Percentiles rank a stretch among this genome's conserved stretches.
Evolutionary conservation across 2,329 filamentous ascomycete genomes (phyloP).

Genomic region (Penicillium sp.): DNA sequence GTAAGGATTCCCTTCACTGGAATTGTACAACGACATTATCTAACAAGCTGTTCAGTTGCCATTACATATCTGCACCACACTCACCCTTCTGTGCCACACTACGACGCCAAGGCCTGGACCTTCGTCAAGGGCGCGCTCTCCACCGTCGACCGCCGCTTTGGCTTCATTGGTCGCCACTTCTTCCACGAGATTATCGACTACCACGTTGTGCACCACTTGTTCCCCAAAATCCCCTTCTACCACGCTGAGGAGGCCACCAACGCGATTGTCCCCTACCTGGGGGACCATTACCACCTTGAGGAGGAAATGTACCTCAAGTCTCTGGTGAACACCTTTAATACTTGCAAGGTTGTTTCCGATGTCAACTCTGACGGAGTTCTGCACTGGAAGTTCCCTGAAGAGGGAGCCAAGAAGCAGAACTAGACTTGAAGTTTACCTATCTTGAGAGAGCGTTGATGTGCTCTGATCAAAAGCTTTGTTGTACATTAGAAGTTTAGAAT

Average conservation of each 20-base stretch:
- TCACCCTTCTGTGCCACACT: conserved; percentile 59
- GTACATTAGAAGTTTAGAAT: background rate
- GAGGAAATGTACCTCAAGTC: conserved; percentile 18
- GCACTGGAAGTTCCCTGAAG: conserved; percentile 15
- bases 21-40: background rate
- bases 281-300: conserved; percentile 28
- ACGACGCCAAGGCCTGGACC: conserved; percentile 59
- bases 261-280: conserved; percentile 56
- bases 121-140: conserved; percentile 62
- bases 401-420: conserved; percentile 14
- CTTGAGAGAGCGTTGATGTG: background rate
- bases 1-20: conserved; percentile 49
- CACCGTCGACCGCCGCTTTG: conserved; percentile 65
- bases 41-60: conserved; percentile 52
- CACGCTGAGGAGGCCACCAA: conserved; percentile 59
- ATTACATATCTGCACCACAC: conserved; percentile 77
- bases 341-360: conserved; percentile 18
- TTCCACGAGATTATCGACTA: conserved; percentile 67
- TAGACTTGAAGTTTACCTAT: conserved; percentile 2
- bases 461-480: background rate
- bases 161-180: conserved; percentile 62
- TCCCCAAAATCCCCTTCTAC: conserved; percentile 63
- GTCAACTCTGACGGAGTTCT: conserved; percentile 17
- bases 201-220: conserved; percentile 64
- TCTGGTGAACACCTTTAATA: conserved; percentile 15